Conservation (phyloP, 768 basidiomycete species). For the Auriscalpium orientale region DNA sequence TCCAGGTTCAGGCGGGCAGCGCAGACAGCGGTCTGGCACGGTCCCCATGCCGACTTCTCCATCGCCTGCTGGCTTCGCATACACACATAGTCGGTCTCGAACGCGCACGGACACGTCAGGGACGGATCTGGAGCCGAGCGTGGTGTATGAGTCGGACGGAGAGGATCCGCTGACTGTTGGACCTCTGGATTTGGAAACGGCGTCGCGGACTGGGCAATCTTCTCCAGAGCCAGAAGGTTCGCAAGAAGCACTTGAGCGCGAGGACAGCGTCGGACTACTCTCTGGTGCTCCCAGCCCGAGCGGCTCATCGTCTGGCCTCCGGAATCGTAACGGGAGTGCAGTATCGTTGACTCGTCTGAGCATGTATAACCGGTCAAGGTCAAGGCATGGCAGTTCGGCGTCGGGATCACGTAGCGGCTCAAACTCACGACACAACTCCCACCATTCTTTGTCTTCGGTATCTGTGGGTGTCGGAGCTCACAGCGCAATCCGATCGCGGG, state of each 20-base stretch:
- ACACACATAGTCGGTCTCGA: conserved; percentile 12
- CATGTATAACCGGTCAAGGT: conserved; percentile 8
- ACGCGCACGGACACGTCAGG: conserved; percentile 17
- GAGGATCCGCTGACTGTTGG: conserved; percentile 1
- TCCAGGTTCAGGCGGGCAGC: conserved; percentile 30
- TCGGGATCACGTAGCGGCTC: conserved; percentile 5
- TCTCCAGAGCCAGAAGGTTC: conserved; percentile 31
- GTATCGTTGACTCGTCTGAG: conserved; percentile 39
- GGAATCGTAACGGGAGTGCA: conserved; percentile 33
- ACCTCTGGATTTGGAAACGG: conserved; percentile 5
- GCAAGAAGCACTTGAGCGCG: conserved; percentile 54
- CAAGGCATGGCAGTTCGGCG: conserved; percentile 1
- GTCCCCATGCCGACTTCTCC: conserved; percentile 27
- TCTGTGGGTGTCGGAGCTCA: conserved; percentile 20
- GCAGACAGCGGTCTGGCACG: conserved; percentile 33
- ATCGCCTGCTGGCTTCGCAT: conserved; percentile 29
- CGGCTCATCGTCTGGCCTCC: conserved; percentile 36
- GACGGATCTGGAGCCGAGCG: not conserved
- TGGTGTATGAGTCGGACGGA: conserved; percentile 5
- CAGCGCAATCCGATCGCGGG: conserved; percentile 42
- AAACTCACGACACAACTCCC: conserved; percentile 22
- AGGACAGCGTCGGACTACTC: conserved; percentile 54
- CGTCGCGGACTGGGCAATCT: conserved; percentile 26
- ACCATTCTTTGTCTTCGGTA: conserved; percentile 14
- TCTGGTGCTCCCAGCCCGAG: conserved; percentile 40